Conservation (phyloP, 768 basidiomycete genomes). For the Auricularia heimuer region DNA sequence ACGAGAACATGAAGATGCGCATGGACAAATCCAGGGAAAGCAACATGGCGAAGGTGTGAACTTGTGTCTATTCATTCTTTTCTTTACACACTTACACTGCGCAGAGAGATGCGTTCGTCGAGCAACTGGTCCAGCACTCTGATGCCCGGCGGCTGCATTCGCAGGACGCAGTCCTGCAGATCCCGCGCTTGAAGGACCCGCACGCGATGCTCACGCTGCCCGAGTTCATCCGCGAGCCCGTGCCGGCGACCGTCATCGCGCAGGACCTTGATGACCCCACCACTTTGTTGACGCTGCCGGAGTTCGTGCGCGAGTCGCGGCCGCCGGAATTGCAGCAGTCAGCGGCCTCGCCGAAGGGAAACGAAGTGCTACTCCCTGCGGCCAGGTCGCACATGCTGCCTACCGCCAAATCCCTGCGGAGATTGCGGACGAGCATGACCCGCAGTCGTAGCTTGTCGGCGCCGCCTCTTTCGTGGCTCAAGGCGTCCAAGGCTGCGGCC, state of each 20-base stretch:
- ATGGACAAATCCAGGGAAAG: constrained; percentile 47
- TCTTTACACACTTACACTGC: not conserved
- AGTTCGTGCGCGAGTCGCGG: constrained; percentile 42
- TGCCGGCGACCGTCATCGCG: constrained; percentile 27
- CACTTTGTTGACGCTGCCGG: constrained; percentile 24
- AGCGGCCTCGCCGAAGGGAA: not conserved
- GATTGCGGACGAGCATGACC: not conserved
- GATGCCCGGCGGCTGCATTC: constrained; percentile 61
- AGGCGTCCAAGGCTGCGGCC: not conserved
- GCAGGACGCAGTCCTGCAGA: constrained; percentile 63
- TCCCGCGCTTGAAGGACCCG: constrained; percentile 31
- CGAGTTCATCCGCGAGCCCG: constrained; percentile 52
- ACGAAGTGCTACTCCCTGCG: not conserved
- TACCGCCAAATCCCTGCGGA: not conserved
- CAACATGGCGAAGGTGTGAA: constrained; percentile 53
- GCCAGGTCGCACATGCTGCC: not conserved
- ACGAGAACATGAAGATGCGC: constrained; percentile 41
- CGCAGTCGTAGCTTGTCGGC: constrained; percentile 47
- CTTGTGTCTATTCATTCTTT: too few species aligned
- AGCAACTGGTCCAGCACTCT: constrained; percentile 62
- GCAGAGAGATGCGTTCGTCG: constrained; percentile 68
- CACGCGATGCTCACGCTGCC: constrained; percentile 47
- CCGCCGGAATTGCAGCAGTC: constrained; percentile 16
- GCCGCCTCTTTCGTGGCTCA: constrained; percentile 49
- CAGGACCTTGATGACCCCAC: constrained; percentile 24